These are phyloP conservation scores for Globisporangium carolinianum DNA, from an alignment of 352 stramenopile genomes.

Conservation along the genomic window DNA sequence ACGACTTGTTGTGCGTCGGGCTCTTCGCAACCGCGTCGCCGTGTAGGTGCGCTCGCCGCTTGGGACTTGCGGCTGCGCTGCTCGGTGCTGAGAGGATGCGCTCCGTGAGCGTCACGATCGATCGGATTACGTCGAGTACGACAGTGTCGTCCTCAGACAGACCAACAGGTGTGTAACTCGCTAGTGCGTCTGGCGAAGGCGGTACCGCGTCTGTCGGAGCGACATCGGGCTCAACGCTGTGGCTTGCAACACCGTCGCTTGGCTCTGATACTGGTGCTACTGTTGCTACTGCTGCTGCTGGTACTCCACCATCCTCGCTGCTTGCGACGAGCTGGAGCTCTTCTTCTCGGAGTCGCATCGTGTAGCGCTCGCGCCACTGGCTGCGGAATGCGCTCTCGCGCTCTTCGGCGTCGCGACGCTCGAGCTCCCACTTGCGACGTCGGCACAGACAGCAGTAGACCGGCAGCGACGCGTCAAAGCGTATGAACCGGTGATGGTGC, in stretches of 20 bases:
- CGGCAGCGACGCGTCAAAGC: conserved; percentile 15
- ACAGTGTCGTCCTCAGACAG: conserved; percentile 6
- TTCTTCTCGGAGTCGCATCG: conserved; percentile 37
- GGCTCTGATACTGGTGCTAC: not conserved
- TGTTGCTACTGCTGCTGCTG: not conserved
- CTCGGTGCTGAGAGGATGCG: conserved; percentile 2
- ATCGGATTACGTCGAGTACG: conserved; percentile 11
- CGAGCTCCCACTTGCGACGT: conserved; percentile 52
- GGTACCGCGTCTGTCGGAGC: not conserved
- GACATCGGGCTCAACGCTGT: not conserved
- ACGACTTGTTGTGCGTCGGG: not conserved
- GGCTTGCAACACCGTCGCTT: not conserved
- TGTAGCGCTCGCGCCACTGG: conserved; percentile 24
- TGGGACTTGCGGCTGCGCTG: not conserved
- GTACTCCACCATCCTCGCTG: not conserved
- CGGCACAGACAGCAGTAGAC: conserved; percentile 63
- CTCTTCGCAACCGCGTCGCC: not conserved
- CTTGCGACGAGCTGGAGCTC: conserved; percentile 24
- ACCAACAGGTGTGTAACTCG: not conserved
- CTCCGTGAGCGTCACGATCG: conserved; percentile 13
- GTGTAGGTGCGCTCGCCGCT: conserved; percentile 2
- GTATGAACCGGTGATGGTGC: conserved; percentile 62
- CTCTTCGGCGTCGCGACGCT: conserved; percentile 35
- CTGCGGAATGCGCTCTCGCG: conserved; percentile 34
- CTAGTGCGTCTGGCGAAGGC: not conserved